Evolutionary conservation across 2,329 filamentous ascomycete species (phyloP).

Genomic region (Arthrobotrys sphaeroides): DNA sequence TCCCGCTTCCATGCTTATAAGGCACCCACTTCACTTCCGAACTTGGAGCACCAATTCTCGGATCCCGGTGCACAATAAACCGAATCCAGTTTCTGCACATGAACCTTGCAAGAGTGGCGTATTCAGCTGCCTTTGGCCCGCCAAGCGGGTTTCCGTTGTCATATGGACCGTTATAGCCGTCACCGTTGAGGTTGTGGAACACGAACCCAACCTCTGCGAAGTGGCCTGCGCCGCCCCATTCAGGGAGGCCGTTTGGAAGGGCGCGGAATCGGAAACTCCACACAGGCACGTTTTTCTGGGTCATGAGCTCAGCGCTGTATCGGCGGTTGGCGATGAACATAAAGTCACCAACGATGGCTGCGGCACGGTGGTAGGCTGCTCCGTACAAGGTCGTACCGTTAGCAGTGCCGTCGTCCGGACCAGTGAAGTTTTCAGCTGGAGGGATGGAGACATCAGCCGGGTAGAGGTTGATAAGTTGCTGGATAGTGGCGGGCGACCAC

Average conservation of each 20-base stretch:
- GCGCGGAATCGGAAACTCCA: constrained; percentile 74
- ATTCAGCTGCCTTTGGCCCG: constrained; percentile 56
- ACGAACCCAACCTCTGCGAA: constrained; percentile 64
- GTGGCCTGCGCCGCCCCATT: constrained; percentile 65
- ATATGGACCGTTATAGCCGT: constrained; percentile 43
- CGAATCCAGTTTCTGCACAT: constrained; percentile 46
- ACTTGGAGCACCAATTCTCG: background rate
- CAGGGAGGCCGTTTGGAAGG: constrained; percentile 63
- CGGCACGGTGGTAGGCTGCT: constrained; percentile 66
- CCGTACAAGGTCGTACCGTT: constrained; percentile 59
- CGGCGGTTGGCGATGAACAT: constrained; percentile 69
- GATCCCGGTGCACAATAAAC: constrained; percentile 21
- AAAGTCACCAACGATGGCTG: constrained; percentile 68
- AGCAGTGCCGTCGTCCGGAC: constrained; percentile 50
- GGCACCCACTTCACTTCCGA: constrained; percentile 58
- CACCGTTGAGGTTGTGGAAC: constrained; percentile 59
- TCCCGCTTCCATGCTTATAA: constrained; percentile 57
- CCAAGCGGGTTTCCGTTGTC: constrained; percentile 32
- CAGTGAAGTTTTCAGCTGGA: constrained; percentile 28
- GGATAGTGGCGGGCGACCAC: constrained; percentile 14
- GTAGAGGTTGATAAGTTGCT: constrained; percentile 17
- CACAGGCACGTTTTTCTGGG: constrained; percentile 64
- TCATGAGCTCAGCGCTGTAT: constrained; percentile 66
- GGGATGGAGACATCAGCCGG: constrained; percentile 28
- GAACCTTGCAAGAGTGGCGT: constrained; percentile 19